Base-by-base conservation (phyloP, 169 alveolate species). In the Eimeria praecox region DNA sequence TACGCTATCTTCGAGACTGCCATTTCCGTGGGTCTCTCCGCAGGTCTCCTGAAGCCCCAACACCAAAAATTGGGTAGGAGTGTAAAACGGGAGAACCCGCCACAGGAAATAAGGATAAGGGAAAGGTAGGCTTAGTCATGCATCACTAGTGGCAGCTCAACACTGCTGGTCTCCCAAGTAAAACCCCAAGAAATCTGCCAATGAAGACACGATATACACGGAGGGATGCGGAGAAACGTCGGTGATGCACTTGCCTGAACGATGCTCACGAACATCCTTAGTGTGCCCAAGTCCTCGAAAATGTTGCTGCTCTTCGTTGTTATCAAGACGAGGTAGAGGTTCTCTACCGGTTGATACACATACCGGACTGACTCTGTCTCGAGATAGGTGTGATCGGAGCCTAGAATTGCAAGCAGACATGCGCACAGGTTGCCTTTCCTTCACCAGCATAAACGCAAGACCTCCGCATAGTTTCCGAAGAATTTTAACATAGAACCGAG, bases 291-390 rank as follows among this genome's bases (percentile, higher is more conserved):
- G 91, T 98, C 99, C 97, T 98, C 99, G 85, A 98, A 97, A 56
- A 98, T 98, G 96, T 98, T 98, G 82, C 98, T 97, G 66, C 97
- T 96, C 95, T 97, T 97, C 89, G 97, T 98, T 0, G 99, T 98
- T 92, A 98, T 97, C 66, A 98, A 95, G 10, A 98, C 97, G 69
- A 98, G 94, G 96, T 96, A 97, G 30, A 98, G 96, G 46, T 94
- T 91, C 96, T 98, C 99, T 62, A 98, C 96, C 80, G 98, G 99
- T 96, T 97, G 98, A 94, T 98, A 98, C 10, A 98, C 98, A 90
- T 97, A 98, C 49, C 99, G 97, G 59, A 98, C 98, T 42, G 96
- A 94, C 94, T 98, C 99, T 46, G 98, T 97, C 97, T 98, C 99
- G 92, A 97, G 97, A 96, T 97, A 98, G 44, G 99, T 98, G 92